Evolutionary conservation across 1,284 basidiomycete genomes (phyloP).

Genomic region (Ustilago curta): DNA sequence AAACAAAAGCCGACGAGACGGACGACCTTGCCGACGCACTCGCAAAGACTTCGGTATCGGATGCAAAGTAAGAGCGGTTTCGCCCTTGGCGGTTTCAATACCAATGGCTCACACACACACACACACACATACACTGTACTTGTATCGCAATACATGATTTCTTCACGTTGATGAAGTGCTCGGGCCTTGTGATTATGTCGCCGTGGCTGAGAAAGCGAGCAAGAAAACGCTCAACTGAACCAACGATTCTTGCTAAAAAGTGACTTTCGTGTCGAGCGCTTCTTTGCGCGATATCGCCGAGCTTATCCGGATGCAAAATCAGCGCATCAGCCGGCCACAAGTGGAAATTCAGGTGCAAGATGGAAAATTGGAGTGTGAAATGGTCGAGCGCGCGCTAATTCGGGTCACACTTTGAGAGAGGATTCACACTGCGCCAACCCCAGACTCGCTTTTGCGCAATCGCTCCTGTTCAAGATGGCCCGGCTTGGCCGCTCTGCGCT

Average conservation of each 20-base stretch:
- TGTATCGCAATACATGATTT: constrained; percentile 3
- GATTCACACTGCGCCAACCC: constrained; percentile 1
- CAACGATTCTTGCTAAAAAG: background rate
- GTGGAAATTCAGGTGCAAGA: constrained; percentile 1
- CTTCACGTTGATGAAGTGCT: background rate
- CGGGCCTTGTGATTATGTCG: background rate
- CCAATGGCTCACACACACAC: background rate
- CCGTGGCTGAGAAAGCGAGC: background rate
- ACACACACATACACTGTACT: constrained; percentile 4
- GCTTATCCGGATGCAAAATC: constrained; percentile 1
- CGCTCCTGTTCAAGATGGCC: background rate
- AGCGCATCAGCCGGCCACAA: background rate
- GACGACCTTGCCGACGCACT: constrained; percentile 55
- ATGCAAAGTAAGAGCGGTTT: constrained; percentile 31
- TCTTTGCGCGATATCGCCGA: background rate
- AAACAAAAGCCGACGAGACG: constrained; percentile 35
- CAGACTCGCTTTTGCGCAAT: background rate
- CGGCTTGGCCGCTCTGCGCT: background rate
- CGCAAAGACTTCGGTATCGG: constrained; percentile 38
- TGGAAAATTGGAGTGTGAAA: constrained; percentile 6
- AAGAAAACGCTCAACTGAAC: background rate
- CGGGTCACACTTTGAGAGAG: background rate
- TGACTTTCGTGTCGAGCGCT: background rate
- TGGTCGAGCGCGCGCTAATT: background rate
- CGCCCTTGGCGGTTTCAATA: background rate